Evolutionary conservation across 345 rosid species (phyloP).

Genomic region (Ceriops decandra): DNA sequence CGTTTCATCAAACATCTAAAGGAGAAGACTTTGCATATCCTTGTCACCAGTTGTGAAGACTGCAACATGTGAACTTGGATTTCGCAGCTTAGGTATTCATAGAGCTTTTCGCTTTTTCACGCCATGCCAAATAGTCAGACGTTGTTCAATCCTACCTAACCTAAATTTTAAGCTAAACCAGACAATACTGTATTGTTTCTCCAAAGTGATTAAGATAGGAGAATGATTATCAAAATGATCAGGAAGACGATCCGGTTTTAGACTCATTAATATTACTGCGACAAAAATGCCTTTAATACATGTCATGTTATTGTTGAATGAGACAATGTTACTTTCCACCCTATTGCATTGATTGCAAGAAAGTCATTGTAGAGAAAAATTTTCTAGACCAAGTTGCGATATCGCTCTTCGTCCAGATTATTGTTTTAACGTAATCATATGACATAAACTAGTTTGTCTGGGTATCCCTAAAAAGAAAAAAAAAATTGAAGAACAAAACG

Average conservation of each 20-base stretch:
- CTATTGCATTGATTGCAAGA: no score
- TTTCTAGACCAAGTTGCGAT: background rate
- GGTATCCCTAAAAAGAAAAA: no score
- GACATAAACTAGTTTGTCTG: background rate
- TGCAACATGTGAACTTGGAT: slow-evolving; percentile 22
- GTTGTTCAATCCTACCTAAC: slow-evolving; percentile 52
- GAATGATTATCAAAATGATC: slow-evolving; percentile 20
- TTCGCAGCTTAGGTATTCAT: slow-evolving; percentile 1
- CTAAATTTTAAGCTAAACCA: slow-evolving; percentile 19
- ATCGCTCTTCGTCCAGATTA: background rate
- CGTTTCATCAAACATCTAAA: background rate
- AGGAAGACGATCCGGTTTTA: slow-evolving; percentile 11
- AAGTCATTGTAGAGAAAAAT: background rate
- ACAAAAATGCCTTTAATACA: no score
- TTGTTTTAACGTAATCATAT: background rate
- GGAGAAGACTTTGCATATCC: slow-evolving; percentile 17
- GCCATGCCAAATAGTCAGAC: slow-evolving; percentile 16
- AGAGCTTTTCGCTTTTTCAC: slow-evolving; percentile 12
- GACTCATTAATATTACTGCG: background rate
- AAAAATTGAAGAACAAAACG: no score
- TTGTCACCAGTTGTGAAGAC: slow-evolving; percentile 22
- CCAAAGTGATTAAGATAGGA: slow-evolving; percentile 36
- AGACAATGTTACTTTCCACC: no score
- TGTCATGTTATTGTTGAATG: no score
- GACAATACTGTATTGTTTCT: background rate